These are phyloP conservation scores for Vanilla planifolia DNA, from an alignment of 106 monocot genomes.

Conservation along the genomic window DNA sequence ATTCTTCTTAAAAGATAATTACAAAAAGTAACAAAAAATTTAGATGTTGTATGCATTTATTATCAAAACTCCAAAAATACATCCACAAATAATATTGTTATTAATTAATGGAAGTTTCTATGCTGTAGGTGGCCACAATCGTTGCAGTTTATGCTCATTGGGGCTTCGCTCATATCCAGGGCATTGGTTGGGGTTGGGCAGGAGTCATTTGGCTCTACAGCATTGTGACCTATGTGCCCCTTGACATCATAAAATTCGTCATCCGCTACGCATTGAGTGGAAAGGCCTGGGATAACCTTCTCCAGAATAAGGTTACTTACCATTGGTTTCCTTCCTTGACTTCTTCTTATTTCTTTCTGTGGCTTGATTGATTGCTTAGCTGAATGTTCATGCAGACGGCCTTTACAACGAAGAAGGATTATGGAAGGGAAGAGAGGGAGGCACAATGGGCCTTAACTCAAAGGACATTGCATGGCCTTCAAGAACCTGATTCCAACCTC, in stretches of 20 bases:
- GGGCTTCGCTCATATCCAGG: constrained; percentile 32
- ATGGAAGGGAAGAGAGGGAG: constrained; percentile 28
- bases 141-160: constrained; percentile 43
- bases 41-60: too few relatives aligned
- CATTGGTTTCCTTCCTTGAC: too few relatives aligned
- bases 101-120: background rate
- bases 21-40: too few relatives aligned
- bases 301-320: constrained; percentile 14
- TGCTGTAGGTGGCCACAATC: constrained; percentile 30
- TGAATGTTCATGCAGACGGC: constrained; percentile 17
- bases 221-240: constrained; percentile 36
- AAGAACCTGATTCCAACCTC: background rate
- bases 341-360: background rate
- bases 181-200: constrained; percentile 51
- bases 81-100: too few relatives aligned
- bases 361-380: background rate
- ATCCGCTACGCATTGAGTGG: constrained; percentile 38
- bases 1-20: too few relatives aligned
- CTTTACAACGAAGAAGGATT: constrained; percentile 20
- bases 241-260: constrained; percentile 40
- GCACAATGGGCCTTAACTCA: constrained; percentile 29
- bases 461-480: constrained; percentile 24
- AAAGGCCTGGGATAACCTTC: constrained; percentile 33
- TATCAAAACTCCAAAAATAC: background rate
- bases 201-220: constrained; percentile 43